Base-by-base conservation (phyloP, 2,329 filamentous ascomycete species). In the Fusarium phyllophilum region DNA sequence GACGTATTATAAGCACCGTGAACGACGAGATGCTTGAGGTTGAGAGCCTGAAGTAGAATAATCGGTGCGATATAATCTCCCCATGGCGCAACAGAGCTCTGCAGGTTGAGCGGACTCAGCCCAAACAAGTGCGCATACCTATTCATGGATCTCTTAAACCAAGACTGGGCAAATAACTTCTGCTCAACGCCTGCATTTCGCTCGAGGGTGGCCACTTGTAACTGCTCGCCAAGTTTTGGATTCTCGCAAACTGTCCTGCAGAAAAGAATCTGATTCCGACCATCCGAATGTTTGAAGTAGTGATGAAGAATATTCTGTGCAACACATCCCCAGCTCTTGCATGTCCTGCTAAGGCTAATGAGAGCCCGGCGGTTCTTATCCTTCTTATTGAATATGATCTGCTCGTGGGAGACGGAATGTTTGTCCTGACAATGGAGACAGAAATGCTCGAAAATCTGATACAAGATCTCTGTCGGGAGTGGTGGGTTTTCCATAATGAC, bases 251-350 rank as follows among this genome's bases (percentile, higher is more conserved):
- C 41, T 2, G 67, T 66, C 11, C 39, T 52, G 29, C 56, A 72
- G 34, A 72, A 61, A 10, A 14, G 10, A 10, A 29, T 26, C 10
- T 65, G 49, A 10, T 13, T 9, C 22, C 2, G 9, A 20, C 31
- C 15, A 2, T 45, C 20, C 22, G 52, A 22, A 33, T 60, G 54
- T 12, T 55, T 69, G 24, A 68, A 68, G 24, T 49, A 55, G n/a
- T 72, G 70, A 44, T 68, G 29, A 11, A 72, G 68, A 6, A 72
- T 31, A 5, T 12, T 22, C 15, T 72, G 68, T 13, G 70, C 70
- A 26, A 48, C 31, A 20, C 4, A 15, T 12, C 70, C 24, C 17
- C 66, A 20, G 11, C 14, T 26, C 22, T 18, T 46, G 13, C 31
- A 57, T 5, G 38, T 57, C 6, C 1, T 20, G 1, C 29, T 68